Evolutionary conservation across 305 asterid genomes (phyloP), one percentile per base, ranked within the genome.

Genomic region (Withania somnifera): DNA sequence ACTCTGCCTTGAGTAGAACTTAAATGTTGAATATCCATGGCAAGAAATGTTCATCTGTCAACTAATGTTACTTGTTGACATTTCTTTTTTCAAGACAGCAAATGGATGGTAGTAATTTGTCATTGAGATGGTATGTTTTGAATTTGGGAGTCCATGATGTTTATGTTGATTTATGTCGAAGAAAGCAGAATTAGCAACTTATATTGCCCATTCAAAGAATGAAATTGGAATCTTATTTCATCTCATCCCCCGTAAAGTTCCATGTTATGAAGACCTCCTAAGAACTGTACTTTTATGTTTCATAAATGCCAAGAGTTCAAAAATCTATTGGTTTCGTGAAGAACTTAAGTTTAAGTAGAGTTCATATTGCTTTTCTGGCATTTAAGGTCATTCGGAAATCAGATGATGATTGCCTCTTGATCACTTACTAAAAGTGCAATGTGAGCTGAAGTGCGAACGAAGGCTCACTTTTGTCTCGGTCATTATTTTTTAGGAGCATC

Each of bases 401-500:
- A 52, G 77, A 68, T 19, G 26, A 34, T 30, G 42, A 28, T 66
- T 66, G 75, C 28, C 47, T 34, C 51, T 34, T 15, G n/a, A 3
- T 34, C n/a, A 66, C 75, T 66, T n/a, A 9, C 75, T 32, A 66
- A 32, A 8, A 0, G 0, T 66, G 50, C 26, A 17, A 66, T 66
- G 26, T 28, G 34, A n/a, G 11, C 19, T 60, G 68, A 60, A 11
- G 17, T 24, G 77, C 52, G 52, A 36, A 19, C 0, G 2, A 19
- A 67, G 52, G 52, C 77, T 36, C 24, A 67, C 17, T 38, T 68
- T 38, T 68, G 10, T 40, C 19, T 1, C 19, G 6, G 19, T 19
- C 34, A 47, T 15, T 47, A 4, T 14, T 47, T 88, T 85, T 82
- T 91, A 94, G 98, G 97, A 84, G 97, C 97, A 30, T 90, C 98